Percentiles rank a stretch among this genome's conserved stretches.
Evolutionary conservation across 441 rosid genomes (phyloP).

Genomic region (Populus hybrid): DNA sequence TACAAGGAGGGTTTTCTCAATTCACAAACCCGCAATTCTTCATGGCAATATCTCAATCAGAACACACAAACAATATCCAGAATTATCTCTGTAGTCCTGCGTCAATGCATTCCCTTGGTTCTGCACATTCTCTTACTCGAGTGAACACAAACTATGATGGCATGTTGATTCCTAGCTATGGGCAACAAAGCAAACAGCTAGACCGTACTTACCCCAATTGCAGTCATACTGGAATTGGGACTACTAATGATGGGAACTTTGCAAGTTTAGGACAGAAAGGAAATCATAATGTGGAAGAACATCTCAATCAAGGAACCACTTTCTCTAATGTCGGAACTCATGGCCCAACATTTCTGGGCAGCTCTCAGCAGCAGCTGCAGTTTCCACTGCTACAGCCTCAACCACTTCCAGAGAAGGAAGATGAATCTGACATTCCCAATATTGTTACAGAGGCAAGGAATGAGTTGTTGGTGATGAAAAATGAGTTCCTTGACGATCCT

Average conservation of each 20-base stretch:
- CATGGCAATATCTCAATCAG: constrained; percentile 5
- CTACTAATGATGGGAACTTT: background rate
- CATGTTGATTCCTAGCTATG: background rate
- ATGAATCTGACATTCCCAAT: background rate
- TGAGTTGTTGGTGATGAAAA: constrained; percentile 1
- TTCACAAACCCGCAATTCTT: constrained; percentile 4
- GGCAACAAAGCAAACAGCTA: constrained; percentile 8
- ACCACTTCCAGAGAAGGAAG: constrained; percentile 7
- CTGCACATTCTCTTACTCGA: constrained; percentile 4
- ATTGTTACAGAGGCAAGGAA: constrained; percentile 3
- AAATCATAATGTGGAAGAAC: constrained; percentile 12
- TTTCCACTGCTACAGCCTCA: background rate
- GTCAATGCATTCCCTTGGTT: constrained; percentile 9
- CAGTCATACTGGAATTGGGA: constrained; percentile 4
- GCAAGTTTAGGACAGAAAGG: constrained; percentile 7
- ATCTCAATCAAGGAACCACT: background rate
- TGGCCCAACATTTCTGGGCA: background rate
- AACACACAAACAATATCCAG: constrained; percentile 4
- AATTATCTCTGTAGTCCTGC: constrained; percentile 2
- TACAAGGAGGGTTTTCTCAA: constrained; percentile 8
- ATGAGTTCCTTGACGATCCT: background rate
- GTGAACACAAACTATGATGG: constrained; percentile 4
- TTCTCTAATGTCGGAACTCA: constrained; percentile 4
- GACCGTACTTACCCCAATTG: background rate
- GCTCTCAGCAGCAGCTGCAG: background rate